Percentiles rank a stretch among this genome's conserved stretches.
Conservation (phyloP, 768 basidiomycete genomes). For the Naganishia onofrii region DNA sequence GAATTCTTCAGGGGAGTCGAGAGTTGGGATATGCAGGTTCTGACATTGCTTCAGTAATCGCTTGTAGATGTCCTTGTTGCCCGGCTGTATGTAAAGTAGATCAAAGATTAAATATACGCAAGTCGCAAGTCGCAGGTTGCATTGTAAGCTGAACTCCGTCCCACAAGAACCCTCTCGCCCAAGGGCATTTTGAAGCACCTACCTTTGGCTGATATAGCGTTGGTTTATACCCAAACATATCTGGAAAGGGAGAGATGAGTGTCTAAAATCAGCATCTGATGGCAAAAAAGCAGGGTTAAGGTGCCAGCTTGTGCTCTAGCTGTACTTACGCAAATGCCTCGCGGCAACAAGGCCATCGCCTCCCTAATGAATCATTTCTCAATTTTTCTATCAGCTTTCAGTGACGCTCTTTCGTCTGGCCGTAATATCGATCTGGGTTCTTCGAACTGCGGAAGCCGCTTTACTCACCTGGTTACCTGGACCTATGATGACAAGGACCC, state of each 20-base stretch:
- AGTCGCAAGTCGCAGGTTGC: neutral
- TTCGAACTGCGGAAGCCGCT: neutral
- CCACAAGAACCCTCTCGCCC: neutral
- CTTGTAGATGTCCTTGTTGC: slow-evolving; percentile 90
- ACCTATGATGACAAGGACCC: slow-evolving; percentile 91
- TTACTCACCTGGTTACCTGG: slow-evolving; percentile 81
- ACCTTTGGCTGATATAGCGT: slow-evolving; percentile 94
- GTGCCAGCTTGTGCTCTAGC: neutral
- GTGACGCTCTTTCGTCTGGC: neutral
- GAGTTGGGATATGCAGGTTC: slow-evolving; percentile 78
- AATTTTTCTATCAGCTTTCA: neutral
- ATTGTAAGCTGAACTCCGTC: neutral
- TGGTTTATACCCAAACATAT: slow-evolving; percentile 86
- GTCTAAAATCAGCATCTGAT: neutral
- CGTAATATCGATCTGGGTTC: neutral
- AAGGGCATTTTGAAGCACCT: neutral
- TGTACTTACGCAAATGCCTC: slow-evolving; percentile 72
- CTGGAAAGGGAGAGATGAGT: slow-evolving; percentile 52
- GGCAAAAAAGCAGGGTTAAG: neutral
- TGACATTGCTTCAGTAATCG: slow-evolving; percentile 79
- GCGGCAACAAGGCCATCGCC: slow-evolving; percentile 97
- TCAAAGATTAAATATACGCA: neutral
- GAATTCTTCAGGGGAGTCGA: slow-evolving; percentile 59
- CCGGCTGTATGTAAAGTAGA: slow-evolving; percentile 59
- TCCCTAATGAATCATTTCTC: slow-evolving; percentile 52